Evolutionary conservation across 345 rosid genomes (phyloP).

Genomic region (Sonneratia caseolaris): DNA sequence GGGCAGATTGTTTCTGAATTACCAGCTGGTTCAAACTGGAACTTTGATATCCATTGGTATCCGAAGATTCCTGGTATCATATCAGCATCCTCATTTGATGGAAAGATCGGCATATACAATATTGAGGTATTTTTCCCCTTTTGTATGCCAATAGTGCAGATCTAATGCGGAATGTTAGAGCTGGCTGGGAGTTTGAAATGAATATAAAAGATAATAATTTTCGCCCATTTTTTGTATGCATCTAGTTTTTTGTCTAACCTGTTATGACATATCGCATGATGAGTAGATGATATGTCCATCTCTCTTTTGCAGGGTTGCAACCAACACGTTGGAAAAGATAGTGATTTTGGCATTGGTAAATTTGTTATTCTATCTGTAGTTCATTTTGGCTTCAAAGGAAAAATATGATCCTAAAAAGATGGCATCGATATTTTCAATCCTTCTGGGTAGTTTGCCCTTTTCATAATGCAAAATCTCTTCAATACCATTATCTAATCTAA

Average conservation of each 20-base stretch:
- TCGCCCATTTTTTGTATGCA: not conserved
- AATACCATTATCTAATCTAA: not conserved
- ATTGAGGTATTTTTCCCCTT: conserved; percentile 56
- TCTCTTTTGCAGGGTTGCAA: conserved; percentile 67
- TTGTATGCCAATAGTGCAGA: not conserved
- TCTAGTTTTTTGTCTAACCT: not conserved
- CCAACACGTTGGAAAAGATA: conserved; percentile 46
- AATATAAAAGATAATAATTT: not conserved
- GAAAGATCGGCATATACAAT: conserved; percentile 87
- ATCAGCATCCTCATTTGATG: conserved; percentile 96
- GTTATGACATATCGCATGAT: not conserved
- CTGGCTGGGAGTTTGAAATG: not conserved
- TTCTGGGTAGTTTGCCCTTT: not conserved
- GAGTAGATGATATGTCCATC: not conserved
- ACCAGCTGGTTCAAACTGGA: conserved; percentile 96
- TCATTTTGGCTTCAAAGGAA: not conserved
- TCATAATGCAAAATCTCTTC: not conserved
- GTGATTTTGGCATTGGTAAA: conserved; percentile 56
- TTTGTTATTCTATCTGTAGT: not conserved
- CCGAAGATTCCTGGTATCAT: conserved; percentile 91
- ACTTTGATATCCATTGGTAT: conserved; percentile 98
- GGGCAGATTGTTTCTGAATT: conserved; percentile 76
- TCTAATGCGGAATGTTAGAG: not conserved
- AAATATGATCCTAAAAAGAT: not conserved
- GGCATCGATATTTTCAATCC: not conserved